Evolutionary conservation across 2,329 filamentous ascomycete genomes (phyloP).

Genomic region (Ampelomyces quisqualis): DNA sequence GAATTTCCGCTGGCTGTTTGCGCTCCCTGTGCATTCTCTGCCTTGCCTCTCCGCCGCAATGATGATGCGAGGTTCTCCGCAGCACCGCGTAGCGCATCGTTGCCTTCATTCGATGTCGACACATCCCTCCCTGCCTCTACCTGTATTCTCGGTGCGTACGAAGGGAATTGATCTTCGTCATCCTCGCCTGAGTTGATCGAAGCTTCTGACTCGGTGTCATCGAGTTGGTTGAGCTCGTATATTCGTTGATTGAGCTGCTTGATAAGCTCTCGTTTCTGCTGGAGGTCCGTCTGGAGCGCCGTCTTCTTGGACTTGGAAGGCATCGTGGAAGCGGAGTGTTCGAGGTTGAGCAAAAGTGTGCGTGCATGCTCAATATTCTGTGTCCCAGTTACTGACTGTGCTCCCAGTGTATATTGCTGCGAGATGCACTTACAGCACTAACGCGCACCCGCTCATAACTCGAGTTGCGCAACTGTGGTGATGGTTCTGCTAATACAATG

Average conservation of each 20-base stretch:
- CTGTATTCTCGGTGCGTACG: conserved; percentile 46
- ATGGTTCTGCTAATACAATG: conserved; percentile 62
- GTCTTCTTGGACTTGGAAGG: conserved; percentile 53
- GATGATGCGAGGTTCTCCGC: conserved; percentile 39
- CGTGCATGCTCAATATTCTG: conserved; percentile 74
- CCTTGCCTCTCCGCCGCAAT: conserved; percentile 35
- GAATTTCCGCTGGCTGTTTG: conserved; percentile 38
- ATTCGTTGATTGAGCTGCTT: conserved; percentile 67
- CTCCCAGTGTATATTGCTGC: background rate
- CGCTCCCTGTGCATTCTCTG: conserved; percentile 22
- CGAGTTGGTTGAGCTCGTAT: conserved; percentile 66
- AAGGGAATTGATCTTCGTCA: conserved; percentile 45
- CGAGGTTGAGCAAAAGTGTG: conserved; percentile 66
- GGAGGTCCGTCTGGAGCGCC: conserved; percentile 64
- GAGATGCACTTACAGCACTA: conserved; percentile 49
- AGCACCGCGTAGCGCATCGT: conserved; percentile 37
- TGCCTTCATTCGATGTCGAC: conserved; percentile 27
- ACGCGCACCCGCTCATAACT: conserved; percentile 66
- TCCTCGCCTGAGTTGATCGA: conserved; percentile 46
- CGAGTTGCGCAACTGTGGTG: conserved; percentile 60
- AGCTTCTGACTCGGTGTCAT: conserved; percentile 37
- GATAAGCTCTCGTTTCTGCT: conserved; percentile 64
- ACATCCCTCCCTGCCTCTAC: conserved; percentile 39
- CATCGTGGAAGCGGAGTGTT: conserved; percentile 63
- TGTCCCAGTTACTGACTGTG: background rate